Evolutionary conservation across 371 early-diverging fungal genomes (phyloP), one percentile per base, ranked within the genome.

Genomic region (Mortierella sp.): DNA sequence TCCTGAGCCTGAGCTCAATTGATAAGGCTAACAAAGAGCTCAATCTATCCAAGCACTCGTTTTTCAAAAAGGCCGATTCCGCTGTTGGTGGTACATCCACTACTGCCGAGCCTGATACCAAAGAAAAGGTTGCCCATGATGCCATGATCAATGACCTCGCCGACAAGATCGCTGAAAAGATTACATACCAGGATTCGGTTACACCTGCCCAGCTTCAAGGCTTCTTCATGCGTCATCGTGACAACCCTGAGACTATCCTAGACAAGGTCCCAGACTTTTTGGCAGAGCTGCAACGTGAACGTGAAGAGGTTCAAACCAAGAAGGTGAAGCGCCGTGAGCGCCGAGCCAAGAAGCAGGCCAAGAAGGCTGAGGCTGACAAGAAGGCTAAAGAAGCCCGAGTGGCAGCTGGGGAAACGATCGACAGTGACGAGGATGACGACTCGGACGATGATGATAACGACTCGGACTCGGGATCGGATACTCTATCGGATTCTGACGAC

Each of bases 151-250:
- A 58, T 22, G 60, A 58, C 0, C 41, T 61, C 25, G 77, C 77
- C 13, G 63, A 65, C 46, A 34, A 69, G 25, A 76, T 76, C 24
- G 44, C 53, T 28, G 61, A 64, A 50, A 49, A 50, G 46, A 64
- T 76, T 12, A 83, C 85, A 0, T 52, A 53, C 45, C 56, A 65
- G 28, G 60, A 80, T 34, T 17, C 78, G 0, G 69, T 85, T 13
- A 85, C 86, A 1, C 81, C 87, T 0, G 86, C 85, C 19, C 85
- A 85, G 57, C 47, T 85, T 9, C 84, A 85, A 27, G 77, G 77
- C 9, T 76, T 76, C 55, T 76, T 76, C 29, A 76, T 76, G 77
- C 57, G 69, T 12, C 66, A 69, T 25, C 77, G 77, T 24, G 70
- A 76, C 19, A 14, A 69, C 5, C 70, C 77, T 16, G 77, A 76